Base-by-base conservation (phyloP, 805 yeast species). In the Saturnispora silvae region DNA sequence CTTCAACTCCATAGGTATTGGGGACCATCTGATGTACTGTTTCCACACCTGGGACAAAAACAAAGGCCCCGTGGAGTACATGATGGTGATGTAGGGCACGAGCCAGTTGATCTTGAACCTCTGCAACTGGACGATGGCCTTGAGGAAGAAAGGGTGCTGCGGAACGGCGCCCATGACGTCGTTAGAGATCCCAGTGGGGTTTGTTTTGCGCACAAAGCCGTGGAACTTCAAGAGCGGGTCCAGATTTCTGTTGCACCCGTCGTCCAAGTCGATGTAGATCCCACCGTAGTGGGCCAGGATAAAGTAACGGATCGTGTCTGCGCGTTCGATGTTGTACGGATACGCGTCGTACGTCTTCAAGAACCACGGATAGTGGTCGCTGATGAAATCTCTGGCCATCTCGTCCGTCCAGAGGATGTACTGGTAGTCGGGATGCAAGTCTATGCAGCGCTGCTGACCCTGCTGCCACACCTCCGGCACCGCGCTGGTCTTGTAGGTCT, bases 151-250 rank as follows among this genome's bases (percentile, higher is more conserved):
- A 3, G 95, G 95, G 57, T 87, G 96, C 34, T 68, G 64, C 24
- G 94, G 95, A 10, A 81, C 78, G 3, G 89, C 64, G 9, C 94
- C 95, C 94, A 87, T 81, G 13, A 86, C 86, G 54, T 86, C 95
- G 56, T 87, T 87, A 4, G 95, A 82, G 28, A 87, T 75, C 36
- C 96, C 96, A 0, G 94, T 81, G 19, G 96, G 96, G 4, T 72
- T 60, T 1, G 96, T 86, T 53, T 83, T 82, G 45, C 96, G 68
- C 11, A 82, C 85, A 63, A 83, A 83, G 2, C 94, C 94, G 1
- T 94, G 87, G 4, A 76, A 81, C 2, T 79, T 70, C 41, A 86
- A 68, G 40, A 87, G 61, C 1, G 94, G 94, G 54, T 86, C 96
- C 45, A 87, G 63, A 43, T 70, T 68, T 43, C 86, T 67, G 46